phyloP scores from a whole-genome alignment of 2,329 filamentous ascomycete species.

The Gremmenia infestans region DNA sequence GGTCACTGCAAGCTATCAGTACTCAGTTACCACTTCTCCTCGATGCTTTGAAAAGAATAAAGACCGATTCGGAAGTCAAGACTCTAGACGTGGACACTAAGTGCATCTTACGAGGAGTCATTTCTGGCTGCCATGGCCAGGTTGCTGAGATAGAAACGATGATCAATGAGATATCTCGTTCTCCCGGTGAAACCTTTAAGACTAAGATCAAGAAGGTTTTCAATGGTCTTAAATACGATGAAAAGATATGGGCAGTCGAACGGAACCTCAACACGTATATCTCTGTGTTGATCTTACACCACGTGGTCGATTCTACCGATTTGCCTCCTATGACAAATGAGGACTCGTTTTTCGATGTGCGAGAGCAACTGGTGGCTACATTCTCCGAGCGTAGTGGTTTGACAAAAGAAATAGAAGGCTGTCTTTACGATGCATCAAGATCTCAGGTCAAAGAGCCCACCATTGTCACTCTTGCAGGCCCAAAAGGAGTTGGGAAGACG shows the following conservation, averaged over 20 bases:
- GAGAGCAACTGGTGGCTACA: conserved; percentile 6
- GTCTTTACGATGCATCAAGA: conserved; percentile 8
- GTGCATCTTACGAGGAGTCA: conserved; percentile 16
- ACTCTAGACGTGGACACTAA: conserved; percentile 16
- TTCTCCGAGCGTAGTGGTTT: conserved; percentile 9
- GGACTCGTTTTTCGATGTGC: conserved; percentile 15
- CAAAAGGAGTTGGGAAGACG: conserved; percentile 12
- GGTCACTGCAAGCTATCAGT: conserved; percentile 11
- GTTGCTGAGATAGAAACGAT: conserved; percentile 10
- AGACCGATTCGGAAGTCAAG: conserved; percentile 6
- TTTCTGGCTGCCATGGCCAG: conserved; percentile 11
- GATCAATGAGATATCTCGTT: conserved; percentile 10
- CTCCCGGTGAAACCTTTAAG: conserved; percentile 12
- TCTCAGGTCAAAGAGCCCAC: conserved; percentile 8
- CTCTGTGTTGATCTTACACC: conserved; percentile 19
- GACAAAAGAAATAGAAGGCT: conserved; percentile 9
- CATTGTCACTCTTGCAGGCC: conserved; percentile 10
- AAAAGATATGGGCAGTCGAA: conserved; percentile 16
- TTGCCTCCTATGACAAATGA: not conserved
- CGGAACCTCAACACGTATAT: conserved; percentile 20
- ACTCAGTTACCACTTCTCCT: conserved; percentile 13
- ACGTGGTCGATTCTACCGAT: conserved; percentile 16
- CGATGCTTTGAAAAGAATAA: conserved; percentile 11
- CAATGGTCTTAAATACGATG: conserved; percentile 17
- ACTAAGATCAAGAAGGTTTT: conserved; percentile 18